Evolutionary conservation across 192 early-diverging fungal species (phyloP).

Genomic region (Coemansia sp.): DNA sequence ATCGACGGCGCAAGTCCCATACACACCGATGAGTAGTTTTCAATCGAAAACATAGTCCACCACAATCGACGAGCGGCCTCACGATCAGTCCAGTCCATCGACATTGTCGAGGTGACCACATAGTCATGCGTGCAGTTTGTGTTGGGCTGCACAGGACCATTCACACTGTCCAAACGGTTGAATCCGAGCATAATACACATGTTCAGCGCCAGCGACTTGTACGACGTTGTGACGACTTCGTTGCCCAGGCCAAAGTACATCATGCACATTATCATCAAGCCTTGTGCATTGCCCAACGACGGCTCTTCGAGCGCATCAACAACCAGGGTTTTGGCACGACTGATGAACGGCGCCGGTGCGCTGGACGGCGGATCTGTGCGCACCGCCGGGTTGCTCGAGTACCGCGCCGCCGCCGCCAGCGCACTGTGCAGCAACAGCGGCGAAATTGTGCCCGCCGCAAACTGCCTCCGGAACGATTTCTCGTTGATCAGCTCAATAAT

Average conservation of each 20-base stretch:
- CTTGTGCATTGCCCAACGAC: conserved; percentile 51
- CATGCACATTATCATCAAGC: conserved; percentile 51
- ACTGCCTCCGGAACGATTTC: conserved; percentile 40
- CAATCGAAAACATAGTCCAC: conserved; percentile 53
- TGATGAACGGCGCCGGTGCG: conserved; percentile 39
- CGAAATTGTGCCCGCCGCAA: conserved; percentile 44
- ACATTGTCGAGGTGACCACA: conserved; percentile 19
- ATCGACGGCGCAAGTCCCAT: conserved; percentile 53
- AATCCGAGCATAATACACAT: conserved; percentile 53
- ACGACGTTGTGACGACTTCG: conserved; percentile 40
- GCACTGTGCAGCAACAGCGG: conserved; percentile 47
- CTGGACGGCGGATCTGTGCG: conserved; percentile 48
- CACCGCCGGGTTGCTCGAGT: conserved; percentile 45
- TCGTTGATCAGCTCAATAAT: conserved; percentile 39
- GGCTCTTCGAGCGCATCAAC: conserved; percentile 49
- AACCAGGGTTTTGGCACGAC: conserved; percentile 38
- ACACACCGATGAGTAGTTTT: conserved; percentile 55
- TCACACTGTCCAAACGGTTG: conserved; percentile 52
- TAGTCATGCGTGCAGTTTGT: conserved; percentile 27
- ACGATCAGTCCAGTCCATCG: conserved; percentile 51
- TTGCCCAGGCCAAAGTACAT: conserved; percentile 51
- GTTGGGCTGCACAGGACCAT: conserved; percentile 31
- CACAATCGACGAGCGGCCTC: conserved; percentile 54
- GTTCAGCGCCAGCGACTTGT: conserved; percentile 50
- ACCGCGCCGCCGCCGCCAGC: conserved; percentile 45